Evolutionary conservation across 805 yeast genomes (phyloP), one percentile per base, ranked within the genome.

Genomic region (Barnettozyma californica): DNA sequence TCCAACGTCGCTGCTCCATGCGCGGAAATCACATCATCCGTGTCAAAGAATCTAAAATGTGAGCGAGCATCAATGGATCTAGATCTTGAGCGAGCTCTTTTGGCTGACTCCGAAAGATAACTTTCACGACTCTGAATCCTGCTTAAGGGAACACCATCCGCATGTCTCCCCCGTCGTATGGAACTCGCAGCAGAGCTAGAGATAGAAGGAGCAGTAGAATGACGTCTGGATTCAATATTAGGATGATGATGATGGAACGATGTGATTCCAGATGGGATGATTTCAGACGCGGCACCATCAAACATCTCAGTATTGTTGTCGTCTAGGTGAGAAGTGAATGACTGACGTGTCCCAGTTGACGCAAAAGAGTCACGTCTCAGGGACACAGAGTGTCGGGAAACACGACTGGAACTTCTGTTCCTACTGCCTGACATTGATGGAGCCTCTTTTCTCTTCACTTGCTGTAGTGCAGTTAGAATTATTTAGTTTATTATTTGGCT

Each of bases 1-100:
- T 82, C 87, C 55, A 84, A 62, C 2, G 92, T 84, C 2, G 97
- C 87, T 1, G 92, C 76, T 42, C 97, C 97, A 46, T 87, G 94
- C 0, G 98, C 97, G 44, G 76, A 73, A 58, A 85, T 91, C 41
- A 92, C 83, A 55, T 89, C 94, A 48, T 86, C 88, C 4, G 84
- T 73, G 10, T 92, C 81, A 66, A 92, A 92, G 63, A 91, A 92
- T 52, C 81, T 77, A 69, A 94, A 92, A 47, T 82, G 72, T 13
- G 67, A 61, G n/a, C 58, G 57, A 16, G 62, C 52, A 16, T 64
- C 68, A 9, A 63, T 48, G 1, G 67, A 63, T 33, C 57, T 54
- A 11, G 72, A 68, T 21, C 73, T 58, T 16, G 68, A 65, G 43
- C 70, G 54, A 5, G 75, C 64, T 31, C 58, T 50, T 1, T 27